Evolutionary conservation across 768 basidiomycete genomes (phyloP).

Genomic region (Podaxis sp.): DNA sequence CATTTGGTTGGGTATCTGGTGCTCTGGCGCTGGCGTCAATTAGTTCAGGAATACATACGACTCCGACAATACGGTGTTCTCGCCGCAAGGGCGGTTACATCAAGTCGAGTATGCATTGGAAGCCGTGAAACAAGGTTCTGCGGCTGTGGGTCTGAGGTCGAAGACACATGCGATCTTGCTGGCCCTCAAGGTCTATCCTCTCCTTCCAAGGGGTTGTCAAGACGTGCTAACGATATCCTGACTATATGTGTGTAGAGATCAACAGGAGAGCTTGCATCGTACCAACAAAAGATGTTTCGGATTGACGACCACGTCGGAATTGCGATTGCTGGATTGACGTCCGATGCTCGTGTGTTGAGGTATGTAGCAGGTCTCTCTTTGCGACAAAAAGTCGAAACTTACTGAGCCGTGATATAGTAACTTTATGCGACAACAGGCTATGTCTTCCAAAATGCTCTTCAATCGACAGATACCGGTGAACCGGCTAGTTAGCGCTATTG

Average conservation of each 20-base stretch:
- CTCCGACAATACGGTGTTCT: conserved; percentile 97
- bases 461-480: conserved; percentile 94
- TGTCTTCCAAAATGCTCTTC: conserved; percentile 93
- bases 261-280: conserved; percentile 96
- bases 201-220: neutral
- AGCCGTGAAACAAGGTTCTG: conserved; percentile 99
- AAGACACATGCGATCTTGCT: conserved; percentile 93
- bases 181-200: conserved; percentile 77
- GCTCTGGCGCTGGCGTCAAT: conserved; percentile 25
- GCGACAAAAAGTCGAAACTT: neutral
- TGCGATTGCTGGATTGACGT: conserved; percentile 98
- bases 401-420: conserved; percentile 56
- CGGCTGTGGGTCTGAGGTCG: conserved; percentile 94
- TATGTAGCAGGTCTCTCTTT: conserved; percentile 32
- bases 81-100: conserved; percentile 94
- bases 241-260: conserved; percentile 64
- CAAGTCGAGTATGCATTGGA: conserved; percentile 99
- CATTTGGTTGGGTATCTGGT: neutral
- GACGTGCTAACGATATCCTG: conserved; percentile 4
- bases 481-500: conserved; percentile 89
- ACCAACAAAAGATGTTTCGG: conserved; percentile 99
- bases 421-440: conserved; percentile 99
- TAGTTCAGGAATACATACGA: conserved; percentile 97
- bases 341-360: conserved; percentile 97
- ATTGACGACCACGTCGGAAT: conserved; percentile 99